Conservation (phyloP, 2,329 filamentous ascomycete species). For the Dendrostoma leiphaemia region DNA sequence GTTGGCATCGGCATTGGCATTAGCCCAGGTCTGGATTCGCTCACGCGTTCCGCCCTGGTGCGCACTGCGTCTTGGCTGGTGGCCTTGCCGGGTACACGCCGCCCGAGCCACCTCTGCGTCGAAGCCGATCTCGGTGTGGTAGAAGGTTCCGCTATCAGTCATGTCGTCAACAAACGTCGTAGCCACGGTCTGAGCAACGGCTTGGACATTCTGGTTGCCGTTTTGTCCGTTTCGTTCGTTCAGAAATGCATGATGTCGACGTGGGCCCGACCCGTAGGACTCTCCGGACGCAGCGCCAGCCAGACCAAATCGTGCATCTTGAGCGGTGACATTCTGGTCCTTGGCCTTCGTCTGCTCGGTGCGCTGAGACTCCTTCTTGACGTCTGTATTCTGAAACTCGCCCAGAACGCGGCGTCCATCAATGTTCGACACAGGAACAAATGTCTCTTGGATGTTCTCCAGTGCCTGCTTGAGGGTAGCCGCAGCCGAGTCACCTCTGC, state of each 20-base stretch:
- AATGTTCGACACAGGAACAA: not conserved
- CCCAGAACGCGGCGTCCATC: constrained; percentile 1
- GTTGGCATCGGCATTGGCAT: not conserved
- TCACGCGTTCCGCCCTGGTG: not conserved
- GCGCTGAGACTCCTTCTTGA: not conserved
- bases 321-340: too few relatives aligned
- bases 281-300: too few relatives aligned
- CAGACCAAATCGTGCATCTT: too few relatives aligned
- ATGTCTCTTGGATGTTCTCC: constrained; percentile 2
- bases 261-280: too few relatives aligned
- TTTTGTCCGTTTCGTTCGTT: too few relatives aligned
- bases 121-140: not conserved
- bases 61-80: too few relatives aligned
- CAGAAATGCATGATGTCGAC: too few relatives aligned
- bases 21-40: not conserved
- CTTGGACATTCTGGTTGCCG: too few relatives aligned
- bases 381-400: not conserved
- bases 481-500: not conserved
- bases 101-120: not conserved
- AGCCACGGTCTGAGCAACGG: not conserved
- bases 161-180: too few relatives aligned
- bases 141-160: not conserved
- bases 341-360: not conserved
- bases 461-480: not conserved
- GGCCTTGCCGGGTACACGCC: not conserved